phyloP scores from a whole-genome alignment of 176 grass and related monocot species.

The Bolboschoenus planiculmis region DNA sequence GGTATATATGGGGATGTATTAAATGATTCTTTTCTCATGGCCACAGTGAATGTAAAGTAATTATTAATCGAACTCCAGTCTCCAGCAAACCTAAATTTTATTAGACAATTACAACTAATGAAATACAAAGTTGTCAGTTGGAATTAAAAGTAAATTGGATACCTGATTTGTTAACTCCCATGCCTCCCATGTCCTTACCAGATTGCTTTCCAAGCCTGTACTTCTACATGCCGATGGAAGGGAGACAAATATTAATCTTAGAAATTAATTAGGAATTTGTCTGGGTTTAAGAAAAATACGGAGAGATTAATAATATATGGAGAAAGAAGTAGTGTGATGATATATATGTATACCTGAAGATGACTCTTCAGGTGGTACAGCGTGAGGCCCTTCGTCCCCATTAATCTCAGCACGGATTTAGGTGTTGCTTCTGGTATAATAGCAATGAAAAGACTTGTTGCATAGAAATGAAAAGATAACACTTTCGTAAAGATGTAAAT shows the following conservation, averaged over 20 bases:
- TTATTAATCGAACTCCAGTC: not conserved
- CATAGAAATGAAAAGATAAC: not conserved
- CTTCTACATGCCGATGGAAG: constrained; percentile 39
- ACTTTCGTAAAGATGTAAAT: not conserved
- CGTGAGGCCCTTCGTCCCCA: constrained; percentile 90
- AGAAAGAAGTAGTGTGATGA: not conserved
- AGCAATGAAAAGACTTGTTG: not conserved
- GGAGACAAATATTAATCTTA: not conserved
- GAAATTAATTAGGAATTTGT: not conserved
- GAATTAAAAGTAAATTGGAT: not conserved
- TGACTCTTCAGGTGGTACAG: constrained; percentile 95
- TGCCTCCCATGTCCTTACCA: constrained; percentile 42
- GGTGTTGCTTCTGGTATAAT: constrained; percentile 72
- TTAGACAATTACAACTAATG: not conserved
- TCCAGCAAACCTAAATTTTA: not conserved
- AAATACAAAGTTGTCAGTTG: not conserved
- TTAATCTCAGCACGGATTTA: constrained; percentile 86
- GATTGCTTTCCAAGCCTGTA: constrained; percentile 85
- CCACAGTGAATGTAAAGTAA: not conserved
- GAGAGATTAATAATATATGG: not conserved
- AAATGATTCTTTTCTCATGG: not conserved
- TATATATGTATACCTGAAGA: constrained; percentile 75
- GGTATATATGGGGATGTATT: not conserved
- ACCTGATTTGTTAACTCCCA: constrained; percentile 55
- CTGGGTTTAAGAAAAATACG: not conserved